Evolutionary conservation across 2,329 filamentous ascomycete genomes (phyloP), one percentile per base, ranked within the genome.

Genomic region (Pseudogymnoascus sp.): DNA sequence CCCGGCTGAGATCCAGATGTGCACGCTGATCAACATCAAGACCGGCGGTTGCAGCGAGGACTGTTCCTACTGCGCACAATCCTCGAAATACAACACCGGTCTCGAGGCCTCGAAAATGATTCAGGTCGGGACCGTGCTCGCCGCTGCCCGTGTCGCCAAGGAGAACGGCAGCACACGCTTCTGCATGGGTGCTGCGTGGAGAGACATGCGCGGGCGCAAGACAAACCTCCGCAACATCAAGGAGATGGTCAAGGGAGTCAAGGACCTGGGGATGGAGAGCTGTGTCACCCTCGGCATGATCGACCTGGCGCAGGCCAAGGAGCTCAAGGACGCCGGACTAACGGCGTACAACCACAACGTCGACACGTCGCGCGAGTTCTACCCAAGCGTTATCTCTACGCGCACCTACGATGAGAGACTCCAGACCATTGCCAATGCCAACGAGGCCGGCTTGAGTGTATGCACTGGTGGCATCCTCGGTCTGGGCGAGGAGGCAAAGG

Each of bases 241-340:
- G 70, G 84, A 83, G 59, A 96, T 96, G 91, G 85, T 96, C 3
- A 80, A 84, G 61, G 91, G 91, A 1, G 90, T 96, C 18, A 82
- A 87, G 25, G 87, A 75, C 0, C 81, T 96, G 81, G 89, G 87
- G 57, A 93, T 96, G 89, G 91, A 96, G 74, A 87, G 86, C 6
- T 96, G 91, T 73, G 91, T 96, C n/a, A 96, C 91, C 1, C 81
- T 96, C 18, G 91, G 91, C 67, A 96, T 96, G 91, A 91, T 96
- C 68, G 90, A 96, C 73, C 81, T 79, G 5, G 78, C 80, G 66
- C 91, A 96, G 77, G 91, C 91, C 28, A 82, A 83, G 70, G 89
- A 94, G 76, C 81, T 96, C 66, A 91, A 91, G 71, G 84, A 85
- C 1, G 91, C 91, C 0, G 91, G 91, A 0, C 75, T 96, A 68